Percentiles rank a stretch among this genome's conserved stretches.
These are phyloP conservation scores for Candida ponderosae DNA, from an alignment of 805 yeast genomes.

Conservation along the genomic window DNA sequence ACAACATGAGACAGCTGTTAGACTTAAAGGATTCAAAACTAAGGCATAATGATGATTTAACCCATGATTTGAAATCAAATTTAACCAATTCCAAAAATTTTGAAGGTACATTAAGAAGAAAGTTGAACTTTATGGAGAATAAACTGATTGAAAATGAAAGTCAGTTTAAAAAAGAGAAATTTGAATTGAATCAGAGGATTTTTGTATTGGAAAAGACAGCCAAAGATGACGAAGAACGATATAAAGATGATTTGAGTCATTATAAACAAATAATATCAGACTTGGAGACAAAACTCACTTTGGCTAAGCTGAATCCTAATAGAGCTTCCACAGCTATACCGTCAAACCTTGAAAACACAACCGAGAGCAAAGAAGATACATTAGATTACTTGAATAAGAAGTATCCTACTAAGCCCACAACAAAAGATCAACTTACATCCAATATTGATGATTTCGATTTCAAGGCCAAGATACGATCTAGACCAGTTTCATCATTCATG, in stretches of 20 bases:
- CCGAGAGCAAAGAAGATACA: conserved; percentile 1
- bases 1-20: conserved; percentile 10
- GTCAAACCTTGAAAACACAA: too few relatives aligned
- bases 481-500: too few relatives aligned
- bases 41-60: conserved; percentile 8
- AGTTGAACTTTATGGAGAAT: conserved; percentile 18
- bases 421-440: too few relatives aligned
- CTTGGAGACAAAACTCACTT: conserved; percentile 15
- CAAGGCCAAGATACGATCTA: too few relatives aligned
- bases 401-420: conserved; percentile 1
- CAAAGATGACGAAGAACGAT: conserved; percentile 15
- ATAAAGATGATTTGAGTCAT: conserved; percentile 15
- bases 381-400: conserved; percentile 2
- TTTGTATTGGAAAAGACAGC: conserved; percentile 16
- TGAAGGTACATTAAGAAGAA: conserved; percentile 11
- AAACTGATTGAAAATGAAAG: conserved; percentile 16
- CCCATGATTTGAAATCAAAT: conserved; percentile 7
- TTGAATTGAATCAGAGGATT: conserved; percentile 19
- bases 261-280: conserved; percentile 21
- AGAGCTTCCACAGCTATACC: background rate
- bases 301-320: background rate
- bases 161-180: conserved; percentile 20
- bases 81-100: conserved; percentile 7
- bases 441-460: too few relatives aligned
- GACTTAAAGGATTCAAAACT: conserved; percentile 6